These are phyloP conservation scores for Euphorbia schlechtendalii DNA, from an alignment of 441 rosid species.

Conservation along the genomic window DNA sequence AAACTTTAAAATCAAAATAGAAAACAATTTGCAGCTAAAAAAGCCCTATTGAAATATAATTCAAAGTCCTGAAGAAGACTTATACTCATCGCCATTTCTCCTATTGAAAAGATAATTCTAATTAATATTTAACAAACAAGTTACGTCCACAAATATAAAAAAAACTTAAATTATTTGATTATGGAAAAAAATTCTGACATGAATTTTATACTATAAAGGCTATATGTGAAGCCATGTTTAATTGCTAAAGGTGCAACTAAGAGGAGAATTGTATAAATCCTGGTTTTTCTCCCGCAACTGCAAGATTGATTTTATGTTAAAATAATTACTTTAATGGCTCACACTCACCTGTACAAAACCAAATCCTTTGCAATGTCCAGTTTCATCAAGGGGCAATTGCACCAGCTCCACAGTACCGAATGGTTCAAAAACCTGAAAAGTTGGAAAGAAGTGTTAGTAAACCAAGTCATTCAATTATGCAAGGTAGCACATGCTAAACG, in stretches of 20 bases:
- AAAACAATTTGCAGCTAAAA: background rate
- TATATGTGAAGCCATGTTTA: background rate
- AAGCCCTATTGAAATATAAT: background rate
- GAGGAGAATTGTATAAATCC: no score
- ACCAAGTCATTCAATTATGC: background rate
- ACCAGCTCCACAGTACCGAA: slow-evolving; percentile 96
- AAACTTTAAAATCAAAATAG: background rate
- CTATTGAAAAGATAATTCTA: background rate
- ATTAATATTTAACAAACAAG: no score
- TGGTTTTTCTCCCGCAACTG: no score
- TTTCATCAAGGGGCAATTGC: slow-evolving; percentile 87
- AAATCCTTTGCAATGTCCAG: slow-evolving; percentile 90
- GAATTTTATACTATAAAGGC: background rate
- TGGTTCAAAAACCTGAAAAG: slow-evolving; percentile 80
- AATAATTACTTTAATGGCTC: background rate
- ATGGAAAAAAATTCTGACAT: background rate
- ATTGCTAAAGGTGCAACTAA: background rate
- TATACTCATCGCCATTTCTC: background rate
- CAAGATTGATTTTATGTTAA: background rate
- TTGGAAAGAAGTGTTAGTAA: slow-evolving; percentile 7
- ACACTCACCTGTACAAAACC: slow-evolving; percentile 85
- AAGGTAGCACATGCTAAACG: background rate
- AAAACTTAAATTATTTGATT: background rate
- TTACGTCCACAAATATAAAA: background rate
- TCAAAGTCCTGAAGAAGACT: background rate